Base-by-base conservation (phyloP, 805 yeast genomes). In the Candida nemodendra region DNA sequence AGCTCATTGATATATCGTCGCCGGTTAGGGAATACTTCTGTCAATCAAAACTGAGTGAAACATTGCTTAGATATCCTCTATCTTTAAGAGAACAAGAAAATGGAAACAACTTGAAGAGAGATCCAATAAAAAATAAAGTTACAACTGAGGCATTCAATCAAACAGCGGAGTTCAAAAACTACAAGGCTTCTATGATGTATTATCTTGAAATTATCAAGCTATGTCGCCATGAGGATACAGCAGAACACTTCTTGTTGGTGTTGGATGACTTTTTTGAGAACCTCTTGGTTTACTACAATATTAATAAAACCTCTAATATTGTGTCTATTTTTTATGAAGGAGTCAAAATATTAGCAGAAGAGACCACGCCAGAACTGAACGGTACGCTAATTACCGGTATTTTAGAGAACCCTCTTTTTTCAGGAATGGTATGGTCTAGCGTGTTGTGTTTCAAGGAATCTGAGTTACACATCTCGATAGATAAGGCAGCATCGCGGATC, bases 401-500 rank as follows among this genome's bases (percentile, higher is more conserved):
- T 13, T 32, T 46, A 3, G 38, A 33, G 5, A 39, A 41, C 24
- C 34, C 36, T 9, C 11, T 32, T 2, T 47, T 46, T 16, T 13
- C 27, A 12, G 33, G 31, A 9, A 25, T 51, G 30, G 5, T 51
- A 6, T 51, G 56, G 56, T 50, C 51, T 3, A 26, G 47, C 14
- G 9, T 50, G 9, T 38, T 51, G 4, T 50, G 54, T 33, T 50
- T 47, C 36, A 42, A 40, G 19, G 56, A 50, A 27, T 32, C 48
- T 2, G 47, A 45, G 23, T 32, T 40, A 5, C 32, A 29, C 13
- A 41, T 39, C 8, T 27, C 41, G 3, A 44, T 50, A 28, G 53
- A 50, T 13, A 48, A 39, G 27, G 43, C 42, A 5, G 47, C 40
- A 2, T 43, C 51, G 2, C 45, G 54, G 29, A 28, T 41, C 22